A percentile compares a stretch with the other conserved stretches of the same genome.
Conservation (phyloP, 768 basidiomycete species). For the Phlebiopsis flavidoalba region DNA sequence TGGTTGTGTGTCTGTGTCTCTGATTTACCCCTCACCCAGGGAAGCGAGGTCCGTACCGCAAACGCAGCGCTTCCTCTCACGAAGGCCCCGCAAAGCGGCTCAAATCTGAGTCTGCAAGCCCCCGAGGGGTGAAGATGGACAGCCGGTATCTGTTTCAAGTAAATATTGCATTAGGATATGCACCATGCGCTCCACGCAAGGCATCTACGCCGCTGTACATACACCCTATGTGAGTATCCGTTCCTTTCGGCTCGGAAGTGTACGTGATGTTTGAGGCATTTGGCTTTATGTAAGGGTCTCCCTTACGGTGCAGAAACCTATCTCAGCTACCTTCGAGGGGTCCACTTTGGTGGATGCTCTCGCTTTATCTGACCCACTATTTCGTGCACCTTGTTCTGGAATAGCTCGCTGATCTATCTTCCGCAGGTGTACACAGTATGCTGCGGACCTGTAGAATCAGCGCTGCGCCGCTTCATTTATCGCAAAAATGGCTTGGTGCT, state of each 20-base stretch:
- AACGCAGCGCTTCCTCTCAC: background rate
- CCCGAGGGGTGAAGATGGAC: background rate
- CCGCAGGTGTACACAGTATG: background rate
- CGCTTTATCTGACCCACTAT: slow-evolving; percentile 39
- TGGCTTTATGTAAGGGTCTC: slow-evolving; percentile 69
- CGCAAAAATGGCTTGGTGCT: too few species aligned
- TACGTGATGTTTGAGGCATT: slow-evolving; percentile 91
- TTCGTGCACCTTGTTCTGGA: background rate
- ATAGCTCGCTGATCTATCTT: background rate
- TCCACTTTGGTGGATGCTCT: slow-evolving; percentile 35
- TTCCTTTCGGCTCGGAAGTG: background rate
- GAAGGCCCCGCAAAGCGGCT: background rate
- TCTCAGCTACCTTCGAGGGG: slow-evolving; percentile 88
- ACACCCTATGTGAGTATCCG: background rate
- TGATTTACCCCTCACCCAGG: background rate
- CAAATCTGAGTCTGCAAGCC: background rate
- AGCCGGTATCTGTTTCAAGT: background rate
- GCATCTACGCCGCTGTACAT: background rate
- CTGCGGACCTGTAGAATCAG: too few species aligned
- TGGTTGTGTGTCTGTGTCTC: background rate
- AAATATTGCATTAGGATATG: background rate
- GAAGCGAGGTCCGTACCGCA: slow-evolving; percentile 14
- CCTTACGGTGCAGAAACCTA: slow-evolving; percentile 73
- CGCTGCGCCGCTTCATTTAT: too few species aligned
- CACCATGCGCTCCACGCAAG: background rate